Evolutionary conservation across 306 rosid species (phyloP).

Genomic region (Herpetospermum pedunculosum): DNA sequence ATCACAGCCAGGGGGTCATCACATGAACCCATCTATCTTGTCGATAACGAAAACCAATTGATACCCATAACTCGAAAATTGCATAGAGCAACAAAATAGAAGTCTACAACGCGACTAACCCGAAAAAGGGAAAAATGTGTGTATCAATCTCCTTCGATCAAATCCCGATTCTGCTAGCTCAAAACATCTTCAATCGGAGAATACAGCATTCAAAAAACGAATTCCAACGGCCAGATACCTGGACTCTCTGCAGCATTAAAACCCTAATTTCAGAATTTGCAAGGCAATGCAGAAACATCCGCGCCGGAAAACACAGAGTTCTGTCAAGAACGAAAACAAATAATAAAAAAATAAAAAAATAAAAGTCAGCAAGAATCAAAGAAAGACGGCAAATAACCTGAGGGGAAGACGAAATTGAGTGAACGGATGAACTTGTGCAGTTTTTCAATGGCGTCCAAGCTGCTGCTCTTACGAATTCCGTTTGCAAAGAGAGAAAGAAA

Average conservation of each 20-base stretch:
- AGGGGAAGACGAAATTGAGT: background rate
- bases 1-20: conserved; percentile 36
- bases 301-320: background rate
- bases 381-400: background rate
- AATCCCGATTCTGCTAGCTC: background rate
- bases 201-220: background rate
- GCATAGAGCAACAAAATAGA: background rate
- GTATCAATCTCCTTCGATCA: background rate
- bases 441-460: background rate
- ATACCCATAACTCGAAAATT: conserved; percentile 7
- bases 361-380: background rate
- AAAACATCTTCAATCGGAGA: background rate
- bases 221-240: background rate
- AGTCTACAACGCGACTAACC: background rate
- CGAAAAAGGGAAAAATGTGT: background rate
- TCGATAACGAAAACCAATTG: background rate
- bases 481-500: background rate
- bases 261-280: conserved; percentile 12
- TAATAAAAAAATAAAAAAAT: background rate
- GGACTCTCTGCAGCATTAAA: background rate
- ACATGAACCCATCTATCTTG: conserved; percentile 50
- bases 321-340: background rate
- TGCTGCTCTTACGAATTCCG: background rate
- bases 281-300: conserved; percentile 8
- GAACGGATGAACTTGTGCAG: background rate